These are phyloP conservation scores for Strigomonas galati DNA, from an alignment of 208 protist genomes.

Conservation along the genomic window DNA sequence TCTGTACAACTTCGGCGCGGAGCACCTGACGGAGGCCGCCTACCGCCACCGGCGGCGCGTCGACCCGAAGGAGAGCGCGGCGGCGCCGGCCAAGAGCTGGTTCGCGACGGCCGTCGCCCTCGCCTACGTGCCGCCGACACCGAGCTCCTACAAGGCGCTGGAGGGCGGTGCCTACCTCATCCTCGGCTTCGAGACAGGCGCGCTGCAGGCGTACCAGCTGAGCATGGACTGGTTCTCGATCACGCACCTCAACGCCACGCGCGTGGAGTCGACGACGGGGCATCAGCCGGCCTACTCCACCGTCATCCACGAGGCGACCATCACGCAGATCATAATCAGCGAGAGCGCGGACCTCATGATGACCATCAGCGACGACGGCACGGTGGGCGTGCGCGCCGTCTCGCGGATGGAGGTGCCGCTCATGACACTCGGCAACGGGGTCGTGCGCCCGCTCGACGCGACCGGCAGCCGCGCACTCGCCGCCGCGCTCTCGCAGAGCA, in stretches of 20 bases:
- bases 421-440: conserved; percentile 44
- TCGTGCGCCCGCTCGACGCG: conserved; percentile 6
- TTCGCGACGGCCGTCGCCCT: conserved; percentile 66
- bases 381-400: conserved; percentile 55
- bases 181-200: conserved; percentile 72
- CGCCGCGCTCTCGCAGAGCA: not conserved
- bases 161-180: conserved; percentile 42
- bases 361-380: conserved; percentile 70
- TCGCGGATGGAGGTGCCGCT: conserved; percentile 54
- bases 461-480: not conserved
- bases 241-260: conserved; percentile 38
- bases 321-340: conserved; percentile 51
- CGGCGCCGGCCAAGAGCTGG: conserved; percentile 22
- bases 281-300: conserved; percentile 45
- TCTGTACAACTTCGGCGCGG: conserved; percentile 53
- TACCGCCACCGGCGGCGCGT: conserved; percentile 2
- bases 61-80: not conserved
- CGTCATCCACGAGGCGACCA: conserved; percentile 40
- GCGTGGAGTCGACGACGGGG: conserved; percentile 54
- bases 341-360: conserved; percentile 52
- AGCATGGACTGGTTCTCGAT: conserved; percentile 63
- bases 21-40: not conserved
- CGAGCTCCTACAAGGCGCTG: conserved; percentile 8
- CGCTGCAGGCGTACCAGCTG: conserved; percentile 68
- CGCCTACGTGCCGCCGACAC: conserved; percentile 20